Percentiles rank a stretch among this genome's conserved stretches.
phyloP scores from a whole-genome alignment of 495 filamentous ascomycete genomes.

The Annulohypoxylon stygium region DNA sequence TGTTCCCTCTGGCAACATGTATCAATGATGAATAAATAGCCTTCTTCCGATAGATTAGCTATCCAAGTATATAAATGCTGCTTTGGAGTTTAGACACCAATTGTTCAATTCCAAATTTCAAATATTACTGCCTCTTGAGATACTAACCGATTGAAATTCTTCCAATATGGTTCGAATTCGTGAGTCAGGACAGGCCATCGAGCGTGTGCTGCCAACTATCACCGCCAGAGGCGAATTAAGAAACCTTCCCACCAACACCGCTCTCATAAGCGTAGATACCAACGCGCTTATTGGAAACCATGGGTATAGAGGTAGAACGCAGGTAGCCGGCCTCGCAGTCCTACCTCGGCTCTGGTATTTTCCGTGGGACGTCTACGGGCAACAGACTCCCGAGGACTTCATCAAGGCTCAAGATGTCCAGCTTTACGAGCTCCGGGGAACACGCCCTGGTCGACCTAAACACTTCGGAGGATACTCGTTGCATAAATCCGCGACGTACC shows the following conservation, averaged over 20 bases:
- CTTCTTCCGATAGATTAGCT: too few species aligned
- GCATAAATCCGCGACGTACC: neutral
- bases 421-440: neutral
- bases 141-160: too few species aligned
- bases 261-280: slow-evolving; percentile 18
- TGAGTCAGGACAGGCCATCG: too few species aligned
- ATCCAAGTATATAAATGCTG: too few species aligned
- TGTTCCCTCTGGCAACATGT: too few species aligned
- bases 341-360: slow-evolving; percentile 9
- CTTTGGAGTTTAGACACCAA: too few species aligned
- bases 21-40: too few species aligned
- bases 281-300: neutral
- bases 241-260: slow-evolving; percentile 1
- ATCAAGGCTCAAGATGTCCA: neutral
- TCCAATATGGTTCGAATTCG: too few species aligned
- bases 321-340: slow-evolving; percentile 15
- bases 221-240: neutral
- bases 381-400: neutral
- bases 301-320: neutral
- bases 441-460: neutral
- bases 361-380: neutral
- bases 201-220: too few species aligned
- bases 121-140: too few species aligned
- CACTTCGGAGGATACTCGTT: too few species aligned
- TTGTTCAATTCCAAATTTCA: too few species aligned